Base-by-base conservation (phyloP, 2,329 filamentous ascomycete species). In the Ophiostoma himal-ulmi region DNA sequence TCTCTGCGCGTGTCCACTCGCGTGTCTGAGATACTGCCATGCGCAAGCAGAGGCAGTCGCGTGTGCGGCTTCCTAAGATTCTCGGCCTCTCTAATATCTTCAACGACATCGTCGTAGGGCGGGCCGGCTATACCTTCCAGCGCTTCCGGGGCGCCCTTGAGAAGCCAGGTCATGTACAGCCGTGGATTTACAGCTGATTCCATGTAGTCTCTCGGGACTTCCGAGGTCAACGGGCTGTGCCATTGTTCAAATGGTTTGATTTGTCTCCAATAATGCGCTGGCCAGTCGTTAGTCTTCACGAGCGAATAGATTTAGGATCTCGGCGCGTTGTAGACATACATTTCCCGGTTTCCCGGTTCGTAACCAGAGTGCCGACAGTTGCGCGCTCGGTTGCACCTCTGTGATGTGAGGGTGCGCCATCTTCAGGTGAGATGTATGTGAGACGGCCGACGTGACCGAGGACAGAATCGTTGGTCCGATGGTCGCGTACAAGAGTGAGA, bases 381-480 rank as follows among this genome's bases (percentile, higher is more conserved):
- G n/a, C 7, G 20, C 13, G 10, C 1, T 20, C 22, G 5, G 52
- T 6, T 6, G 67, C 39, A 2, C 70, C 39, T 17, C 64, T 34
- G 1, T 77, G 62, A 66, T 81, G 57, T 34, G 13, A 17, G 17
- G 57, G 7, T 13, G 26, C 76, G 72, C 68, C 71, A 13, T 74
- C 67, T 5, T 77, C 75, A 14, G 75, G 74, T 69, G 75, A 72
- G 70, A 78, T 74, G 73, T 87, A 88, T 7, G 78, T 77, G 60
- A 83, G 76, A 70, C 80, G 78, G 71, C 85, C 86, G 71, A 84
- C 80, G 75, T 86, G 83, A 77, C 86, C 86, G 74, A 83, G 83
- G 69, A 82, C 80, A 68, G 86, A 80, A 78, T 84, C 80, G 74
- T 79, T 80, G 52, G 80, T 76, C 57, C 80, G 77, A 69, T 78